Evolutionary conservation across 2,329 filamentous ascomycete genomes (phyloP), one percentile per base, ranked within the genome.

Genomic region (Claviceps arundinis): DNA sequence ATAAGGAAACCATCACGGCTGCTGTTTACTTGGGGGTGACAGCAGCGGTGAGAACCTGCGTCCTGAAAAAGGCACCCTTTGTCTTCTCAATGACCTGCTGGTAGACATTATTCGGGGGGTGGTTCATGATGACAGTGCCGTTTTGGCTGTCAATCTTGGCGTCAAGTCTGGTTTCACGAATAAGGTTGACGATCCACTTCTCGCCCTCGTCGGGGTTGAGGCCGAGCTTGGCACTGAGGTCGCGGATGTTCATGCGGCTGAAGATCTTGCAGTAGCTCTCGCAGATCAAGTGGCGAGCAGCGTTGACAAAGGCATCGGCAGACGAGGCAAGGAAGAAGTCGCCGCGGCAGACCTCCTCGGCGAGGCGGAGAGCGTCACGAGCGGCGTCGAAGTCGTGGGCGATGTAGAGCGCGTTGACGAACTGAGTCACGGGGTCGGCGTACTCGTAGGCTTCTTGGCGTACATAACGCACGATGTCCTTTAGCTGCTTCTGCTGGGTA

Each of bases 231-330:
- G 83, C 85, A 58, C 89, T 95, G 54, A 98, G 81, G 63, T 97
- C 93, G 80, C 90, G 89, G 69, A 98, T 97, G 69, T 97, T 91
- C 68, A 98, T 98, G 62, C 91, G 81, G 67, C 95, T 89, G 71
- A 97, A 94, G 68, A 98, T 98, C 81, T 97, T 97, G 87, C 93
- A 98, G 80, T 98, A 98, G 69, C 84, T 89, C 77, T 98, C 93
- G 51, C 91, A 97, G 69, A 98, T 97, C 55, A 98, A 77, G 76
- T 98, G 93, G 65, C 93, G 81, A 41, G 93, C 93, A 48, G 89
- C 85, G 65, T 97, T 91, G 57, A 98, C 88, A 66, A 98, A 98
- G 43, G 82, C 77, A 62, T 97, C 91, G 37, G 87, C 83, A 3
- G 87, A 81, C 19, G 82, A 84, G 52, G 86, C 81, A 53, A 98